Evolutionary conservation across 352 stramenopile species (phyloP), one percentile per base, ranked within the genome.

Genomic region (Pythium grandisporangium): DNA sequence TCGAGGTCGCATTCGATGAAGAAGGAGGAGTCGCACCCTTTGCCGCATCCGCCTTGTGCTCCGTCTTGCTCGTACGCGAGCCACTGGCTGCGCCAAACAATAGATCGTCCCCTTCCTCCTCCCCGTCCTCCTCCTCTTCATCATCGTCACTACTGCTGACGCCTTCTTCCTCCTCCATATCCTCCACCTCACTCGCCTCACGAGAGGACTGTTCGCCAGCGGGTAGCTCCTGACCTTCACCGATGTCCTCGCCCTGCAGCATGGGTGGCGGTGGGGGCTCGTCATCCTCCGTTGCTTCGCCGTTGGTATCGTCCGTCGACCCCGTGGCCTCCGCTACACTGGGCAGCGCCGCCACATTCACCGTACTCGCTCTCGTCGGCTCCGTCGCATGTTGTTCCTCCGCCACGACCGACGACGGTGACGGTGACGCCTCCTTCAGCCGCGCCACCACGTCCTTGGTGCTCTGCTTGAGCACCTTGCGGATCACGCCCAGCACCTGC

Each of bases 391-490:
- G n/a, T n/a, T n/a, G n/a, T n/a, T n/a, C n/a, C n/a, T n/a, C n/a
- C n/a, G n/a, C n/a, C n/a, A n/a, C n/a, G n/a, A n/a, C n/a, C n/a
- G n/a, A n/a, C n/a, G n/a, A n/a, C n/a, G n/a, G n/a, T n/a, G n/a
- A n/a, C n/a, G n/a, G n/a, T n/a, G n/a, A n/a, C n/a, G 49, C 26
- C 26, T 69, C 59, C 30, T 85, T 61, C 11, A 84, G 41, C 22
- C 63, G 62, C 44, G 70, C 43, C 12, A 87, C 55, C 37, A 87
- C 70, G 34, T 77, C 67, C 50, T 82, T 84, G 5, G 77, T 87
- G 51, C 67, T 86, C 13, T 84, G 70, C 43, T 86, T 84, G 26
- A 90, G 55, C 19, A 90, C 71, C 53, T 85, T 86, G 24, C 73
- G 71, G 54, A 90, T 83, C 3, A 76, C 67, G 14, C 42, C 63